Percentiles rank a stretch among this genome's conserved stretches.
phyloP scores from a whole-genome alignment of 2,329 filamentous ascomycete species.

The Penicillium sp. region DNA sequence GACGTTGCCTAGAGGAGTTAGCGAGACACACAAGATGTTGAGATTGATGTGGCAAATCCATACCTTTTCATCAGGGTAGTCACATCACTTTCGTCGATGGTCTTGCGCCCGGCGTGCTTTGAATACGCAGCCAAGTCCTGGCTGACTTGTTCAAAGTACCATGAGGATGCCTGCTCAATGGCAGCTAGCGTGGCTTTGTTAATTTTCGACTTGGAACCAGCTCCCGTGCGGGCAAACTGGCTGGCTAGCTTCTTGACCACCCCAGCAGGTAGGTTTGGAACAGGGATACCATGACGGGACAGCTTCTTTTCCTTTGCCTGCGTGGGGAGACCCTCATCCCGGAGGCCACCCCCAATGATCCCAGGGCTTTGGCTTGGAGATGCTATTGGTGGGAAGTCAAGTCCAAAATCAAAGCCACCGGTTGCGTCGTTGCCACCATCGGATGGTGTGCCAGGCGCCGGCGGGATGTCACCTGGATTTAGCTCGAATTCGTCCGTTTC shows the following conservation, averaged over 20 bases:
- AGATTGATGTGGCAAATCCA: constrained; percentile 36
- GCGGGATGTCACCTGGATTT: constrained; percentile 33
- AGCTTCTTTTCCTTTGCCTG: constrained; percentile 57
- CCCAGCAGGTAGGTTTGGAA: constrained; percentile 71
- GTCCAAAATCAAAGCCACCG: constrained; percentile 39
- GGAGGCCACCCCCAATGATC: constrained; percentile 42
- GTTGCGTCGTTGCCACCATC: constrained; percentile 33
- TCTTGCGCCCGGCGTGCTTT: constrained; percentile 78
- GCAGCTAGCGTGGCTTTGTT: constrained; percentile 73
- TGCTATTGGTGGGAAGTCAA: constrained; percentile 33
- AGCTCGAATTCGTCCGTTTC: constrained; percentile 41
- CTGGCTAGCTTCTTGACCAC: constrained; percentile 70
- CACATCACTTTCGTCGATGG: constrained; percentile 83
- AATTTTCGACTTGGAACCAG: constrained; percentile 68
- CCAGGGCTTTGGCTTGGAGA: constrained; percentile 39
- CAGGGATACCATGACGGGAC: constrained; percentile 74
- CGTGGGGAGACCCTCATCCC: constrained; percentile 35
- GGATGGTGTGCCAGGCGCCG: constrained; percentile 30
- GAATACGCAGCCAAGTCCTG: constrained; percentile 81
- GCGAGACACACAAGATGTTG: constrained; percentile 19
- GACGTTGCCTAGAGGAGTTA: constrained; percentile 69
- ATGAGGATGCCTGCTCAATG: constrained; percentile 80
- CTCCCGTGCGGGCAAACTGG: constrained; percentile 69
- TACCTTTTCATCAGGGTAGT: constrained; percentile 82
- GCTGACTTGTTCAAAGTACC: constrained; percentile 87